phyloP scores from a whole-genome alignment of 208 protist species.

The Acanthamoeba culbertsoni region DNA sequence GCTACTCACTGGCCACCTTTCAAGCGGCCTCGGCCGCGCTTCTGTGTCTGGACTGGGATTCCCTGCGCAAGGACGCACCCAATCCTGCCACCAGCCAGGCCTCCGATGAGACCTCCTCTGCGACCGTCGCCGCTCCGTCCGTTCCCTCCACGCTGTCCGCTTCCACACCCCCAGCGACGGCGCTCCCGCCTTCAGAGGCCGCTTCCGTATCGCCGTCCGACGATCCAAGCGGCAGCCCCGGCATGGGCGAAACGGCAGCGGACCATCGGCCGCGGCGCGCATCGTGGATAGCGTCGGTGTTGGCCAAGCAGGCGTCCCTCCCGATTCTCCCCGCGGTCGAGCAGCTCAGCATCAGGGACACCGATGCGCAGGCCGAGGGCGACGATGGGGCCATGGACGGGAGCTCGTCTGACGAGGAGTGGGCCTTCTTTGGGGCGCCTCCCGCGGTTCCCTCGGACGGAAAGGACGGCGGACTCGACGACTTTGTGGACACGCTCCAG shows the following conservation, averaged over 20 bases:
- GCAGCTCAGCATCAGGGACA: not conserved
- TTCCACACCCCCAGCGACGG: not conserved
- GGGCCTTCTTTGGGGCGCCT: not conserved
- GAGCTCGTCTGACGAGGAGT: not conserved
- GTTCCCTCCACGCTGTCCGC: not conserved
- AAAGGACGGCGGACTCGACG: not conserved
- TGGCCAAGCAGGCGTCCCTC: not conserved
- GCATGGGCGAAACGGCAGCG: not conserved
- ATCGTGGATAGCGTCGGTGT: not conserved
- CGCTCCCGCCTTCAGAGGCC: not conserved
- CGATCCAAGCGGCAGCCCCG: too few species aligned
- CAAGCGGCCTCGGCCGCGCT: slow-evolving; percentile 34
- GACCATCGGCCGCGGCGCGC: not conserved
- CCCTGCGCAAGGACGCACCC: not conserved
- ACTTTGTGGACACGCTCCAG: not conserved
- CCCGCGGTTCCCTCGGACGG: not conserved
- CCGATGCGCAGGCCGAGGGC: not conserved
- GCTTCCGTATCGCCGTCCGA: not conserved
- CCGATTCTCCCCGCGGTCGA: not conserved
- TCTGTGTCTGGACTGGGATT: not conserved
- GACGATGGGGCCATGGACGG: not conserved
- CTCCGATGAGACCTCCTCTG: not conserved
- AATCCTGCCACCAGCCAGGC: not conserved
- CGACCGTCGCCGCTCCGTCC: not conserved
- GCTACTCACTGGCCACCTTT: slow-evolving; percentile 46